Base-by-base conservation (phyloP, 116 monocot genomes). In the Posidonia oceanica region DNA sequence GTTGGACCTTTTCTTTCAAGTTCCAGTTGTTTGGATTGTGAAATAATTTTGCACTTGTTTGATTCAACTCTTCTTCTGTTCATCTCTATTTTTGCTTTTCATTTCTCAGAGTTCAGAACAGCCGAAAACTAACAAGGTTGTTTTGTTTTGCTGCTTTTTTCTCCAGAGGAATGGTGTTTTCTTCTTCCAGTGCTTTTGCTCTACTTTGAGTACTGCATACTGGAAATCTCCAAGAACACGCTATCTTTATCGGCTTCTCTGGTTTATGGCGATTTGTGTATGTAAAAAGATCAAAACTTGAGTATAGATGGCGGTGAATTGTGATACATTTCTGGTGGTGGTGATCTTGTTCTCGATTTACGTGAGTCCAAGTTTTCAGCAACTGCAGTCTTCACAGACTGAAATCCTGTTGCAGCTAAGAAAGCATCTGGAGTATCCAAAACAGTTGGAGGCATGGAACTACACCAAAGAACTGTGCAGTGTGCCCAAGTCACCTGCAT, bases 381-480 rank as follows among this genome's bases (percentile, higher is more conserved):
- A 90, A 54, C 59, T 86, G 36, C 79, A 78, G 54, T 73, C 77
- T 14, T 81, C 88, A 21, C 83, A 96, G 40, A 83, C 72, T 29
- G 77, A 81, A 71, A 63, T 80, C 57, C 81, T 96, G 38, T 81
- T 63, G 76, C 95, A 91, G 82, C 54, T 91, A n/a, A 83, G 91
- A 76, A 91, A 81, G 75, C 91, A 91, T 54, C 54, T 96, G 60
- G 88, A 91, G 80, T 80, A 79, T 71, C 95, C 91, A 52, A 86
- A 76, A 68, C 76, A 74, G 68, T 67, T 96, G 72, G 85, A 88
- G 39, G 56, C 80, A 65, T 91, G 91, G 91, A 79, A 78, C 39
- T 69, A 61, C 59, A 72, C 75, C 7, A 54, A 72, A 29, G 84
- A 96, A 42, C 72, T 88, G 20, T 96, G 95, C 76, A 71, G 60